A percentile compares a stretch with the other conserved stretches of the same genome.
phyloP scores from a whole-genome alignment of 331 rosid species.

The Telfairia occidentalis region DNA sequence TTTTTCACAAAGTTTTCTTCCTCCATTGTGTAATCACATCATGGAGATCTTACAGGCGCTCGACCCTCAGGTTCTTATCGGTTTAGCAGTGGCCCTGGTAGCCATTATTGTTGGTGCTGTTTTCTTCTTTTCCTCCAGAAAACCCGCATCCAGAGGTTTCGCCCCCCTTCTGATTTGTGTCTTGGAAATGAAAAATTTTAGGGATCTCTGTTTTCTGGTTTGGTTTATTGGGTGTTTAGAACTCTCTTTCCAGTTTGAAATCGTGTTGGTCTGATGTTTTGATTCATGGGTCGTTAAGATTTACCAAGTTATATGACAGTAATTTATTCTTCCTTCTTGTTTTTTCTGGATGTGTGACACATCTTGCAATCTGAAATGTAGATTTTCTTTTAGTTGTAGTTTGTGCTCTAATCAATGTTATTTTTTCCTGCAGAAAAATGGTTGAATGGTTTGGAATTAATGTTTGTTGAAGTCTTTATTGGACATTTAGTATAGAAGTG shows the following conservation, averaged over 20 bases:
- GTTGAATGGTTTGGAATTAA: background rate
- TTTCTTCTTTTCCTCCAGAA: slow-evolving; percentile 46
- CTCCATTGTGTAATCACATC: background rate
- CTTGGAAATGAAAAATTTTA: background rate
- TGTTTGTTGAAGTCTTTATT: background rate
- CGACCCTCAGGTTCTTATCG: slow-evolving; percentile 48
- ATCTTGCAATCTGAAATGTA: background rate
- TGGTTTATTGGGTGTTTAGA: background rate
- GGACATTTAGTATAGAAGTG: background rate
- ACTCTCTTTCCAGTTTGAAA: background rate
- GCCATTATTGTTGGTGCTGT: slow-evolving; percentile 49
- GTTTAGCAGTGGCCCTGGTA: slow-evolving; percentile 38
- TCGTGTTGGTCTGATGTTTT: background rate
- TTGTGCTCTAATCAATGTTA: background rate
- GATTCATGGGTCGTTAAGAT: background rate
- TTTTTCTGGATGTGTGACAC: background rate
- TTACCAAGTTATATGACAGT: background rate
- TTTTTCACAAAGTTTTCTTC: background rate
- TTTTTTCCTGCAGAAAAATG: background rate
- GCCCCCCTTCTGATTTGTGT: background rate
- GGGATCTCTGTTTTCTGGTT: background rate
- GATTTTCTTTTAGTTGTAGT: background rate
- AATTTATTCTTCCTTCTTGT: background rate
- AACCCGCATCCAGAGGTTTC: slow-evolving; percentile 53
- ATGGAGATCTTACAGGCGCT: slow-evolving; percentile 56